phyloP scores from a whole-genome alignment of 2,329 filamentous ascomycete species.

The Parascedosporium putredinis region DNA sequence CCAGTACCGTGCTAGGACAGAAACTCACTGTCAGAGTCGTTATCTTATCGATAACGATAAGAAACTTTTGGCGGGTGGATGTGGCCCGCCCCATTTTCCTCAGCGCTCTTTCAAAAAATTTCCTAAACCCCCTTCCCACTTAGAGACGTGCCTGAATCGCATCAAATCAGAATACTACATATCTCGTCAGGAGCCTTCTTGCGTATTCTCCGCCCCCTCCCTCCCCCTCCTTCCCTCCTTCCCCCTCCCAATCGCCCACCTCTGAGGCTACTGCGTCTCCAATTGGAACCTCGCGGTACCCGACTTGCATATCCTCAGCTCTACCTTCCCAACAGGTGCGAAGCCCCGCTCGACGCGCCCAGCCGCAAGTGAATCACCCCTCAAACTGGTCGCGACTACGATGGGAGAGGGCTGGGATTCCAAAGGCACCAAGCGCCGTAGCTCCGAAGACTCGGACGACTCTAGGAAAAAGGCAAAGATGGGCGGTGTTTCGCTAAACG shows the following conservation, averaged over 20 bases:
- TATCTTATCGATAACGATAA: constrained; percentile 8
- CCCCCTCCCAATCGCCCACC: no score
- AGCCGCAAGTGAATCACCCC: background rate
- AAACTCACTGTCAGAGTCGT: background rate
- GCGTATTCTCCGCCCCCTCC: no score
- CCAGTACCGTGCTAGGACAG: background rate
- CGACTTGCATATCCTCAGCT: no score
- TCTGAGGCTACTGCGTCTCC: no score
- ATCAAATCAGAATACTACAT: background rate
- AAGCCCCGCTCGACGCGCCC: background rate
- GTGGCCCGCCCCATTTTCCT: background rate
- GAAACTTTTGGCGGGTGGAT: no score
- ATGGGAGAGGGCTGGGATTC: constrained; percentile 27
- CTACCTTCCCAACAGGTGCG: background rate
- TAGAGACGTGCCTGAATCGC: background rate
- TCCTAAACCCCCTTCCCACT: background rate
- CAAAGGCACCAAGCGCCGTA: constrained; percentile 32
- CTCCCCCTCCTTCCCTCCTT: no score
- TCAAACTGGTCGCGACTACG: constrained; percentile 8
- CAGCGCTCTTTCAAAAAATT: background rate
- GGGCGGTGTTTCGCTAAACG: constrained; percentile 13
- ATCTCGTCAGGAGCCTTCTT: no score
- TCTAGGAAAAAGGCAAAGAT: constrained; percentile 33
- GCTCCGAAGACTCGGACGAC: constrained; percentile 29
- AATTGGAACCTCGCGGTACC: no score